These are phyloP conservation scores for Eucalyptus caleyi DNA, from an alignment of 345 rosid genomes.

Conservation along the genomic window DNA sequence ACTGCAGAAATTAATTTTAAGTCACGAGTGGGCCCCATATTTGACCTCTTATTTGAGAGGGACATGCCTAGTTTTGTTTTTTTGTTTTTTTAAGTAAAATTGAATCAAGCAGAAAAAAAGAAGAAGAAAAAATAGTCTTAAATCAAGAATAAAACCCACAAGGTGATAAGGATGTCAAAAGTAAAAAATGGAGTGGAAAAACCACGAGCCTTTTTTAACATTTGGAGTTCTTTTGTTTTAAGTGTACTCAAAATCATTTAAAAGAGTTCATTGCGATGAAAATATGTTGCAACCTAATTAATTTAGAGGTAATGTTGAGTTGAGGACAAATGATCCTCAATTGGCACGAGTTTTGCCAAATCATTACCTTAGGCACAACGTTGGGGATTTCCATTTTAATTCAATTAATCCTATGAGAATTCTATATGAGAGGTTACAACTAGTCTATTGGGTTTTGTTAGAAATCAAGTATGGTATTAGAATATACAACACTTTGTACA, in stretches of 20 bases:
- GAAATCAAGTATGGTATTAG: fast-evolving
- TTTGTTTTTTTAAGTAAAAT: background rate
- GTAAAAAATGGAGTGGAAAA: background rate
- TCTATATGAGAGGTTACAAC: fast-evolving
- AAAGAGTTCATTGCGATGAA: background rate
- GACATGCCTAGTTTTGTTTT: background rate
- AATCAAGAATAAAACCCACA: background rate
- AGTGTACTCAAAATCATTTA: fast-evolving
- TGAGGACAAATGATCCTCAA: background rate
- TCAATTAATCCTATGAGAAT: background rate
- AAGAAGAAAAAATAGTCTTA: background rate
- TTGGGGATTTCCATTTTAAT: background rate
- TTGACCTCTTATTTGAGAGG: background rate
- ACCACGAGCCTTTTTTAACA: fast-evolving
- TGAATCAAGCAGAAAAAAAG: background rate
- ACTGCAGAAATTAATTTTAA: background rate
- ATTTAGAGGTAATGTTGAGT: background rate
- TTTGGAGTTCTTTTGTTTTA: background rate
- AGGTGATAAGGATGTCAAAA: fast-evolving
- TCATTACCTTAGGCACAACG: fast-evolving
- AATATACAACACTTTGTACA: background rate
- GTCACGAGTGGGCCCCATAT: background rate
- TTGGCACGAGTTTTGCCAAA: fast-evolving
- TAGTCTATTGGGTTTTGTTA: fast-evolving
- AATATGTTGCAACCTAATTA: fast-evolving